A percentile compares a stretch with the other conserved stretches of the same genome.
Evolutionary conservation across 345 rosid species (phyloP).

Genomic region (Rhizophora apiculata): DNA sequence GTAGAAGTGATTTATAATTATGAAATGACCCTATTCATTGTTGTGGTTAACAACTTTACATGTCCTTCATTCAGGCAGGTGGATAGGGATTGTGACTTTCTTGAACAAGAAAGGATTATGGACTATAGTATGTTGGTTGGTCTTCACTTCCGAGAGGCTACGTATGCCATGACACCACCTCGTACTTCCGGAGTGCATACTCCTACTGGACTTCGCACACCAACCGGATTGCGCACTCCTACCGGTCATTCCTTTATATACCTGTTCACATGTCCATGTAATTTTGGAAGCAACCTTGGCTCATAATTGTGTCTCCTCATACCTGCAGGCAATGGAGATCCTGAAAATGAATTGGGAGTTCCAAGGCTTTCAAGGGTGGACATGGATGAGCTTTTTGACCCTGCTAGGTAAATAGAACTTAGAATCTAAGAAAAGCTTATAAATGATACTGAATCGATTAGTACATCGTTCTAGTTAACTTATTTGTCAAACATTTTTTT

Average conservation of each 20-base stretch:
- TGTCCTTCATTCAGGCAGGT: slow-evolving; percentile 64
- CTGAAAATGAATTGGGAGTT: slow-evolving; percentile 30
- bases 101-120: slow-evolving; percentile 94
- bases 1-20: no score
- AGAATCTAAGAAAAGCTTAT: background rate
- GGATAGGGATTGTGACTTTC: slow-evolving; percentile 89
- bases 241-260: slow-evolving; percentile 34
- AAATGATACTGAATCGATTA: background rate
- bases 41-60: no score
- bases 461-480: no score
- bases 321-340: slow-evolving; percentile 42
- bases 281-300: slow-evolving; percentile 17
- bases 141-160: slow-evolving; percentile 69
- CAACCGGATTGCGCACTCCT: slow-evolving; percentile 16
- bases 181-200: slow-evolving; percentile 47
- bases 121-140: slow-evolving; percentile 93
- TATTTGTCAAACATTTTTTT: no score
- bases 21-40: no score
- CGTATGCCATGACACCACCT: slow-evolving; percentile 31
- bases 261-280: background rate
- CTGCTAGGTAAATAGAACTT: slow-evolving; percentile 48
- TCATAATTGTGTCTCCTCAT: slow-evolving; percentile 2
- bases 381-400: slow-evolving; percentile 54
- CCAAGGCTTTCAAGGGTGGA: slow-evolving; percentile 58
- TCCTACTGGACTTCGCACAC: slow-evolving; percentile 44